Evolutionary conservation across 2,329 filamentous ascomycete species (phyloP).

Genomic region (Monosporascus cannonballus): DNA sequence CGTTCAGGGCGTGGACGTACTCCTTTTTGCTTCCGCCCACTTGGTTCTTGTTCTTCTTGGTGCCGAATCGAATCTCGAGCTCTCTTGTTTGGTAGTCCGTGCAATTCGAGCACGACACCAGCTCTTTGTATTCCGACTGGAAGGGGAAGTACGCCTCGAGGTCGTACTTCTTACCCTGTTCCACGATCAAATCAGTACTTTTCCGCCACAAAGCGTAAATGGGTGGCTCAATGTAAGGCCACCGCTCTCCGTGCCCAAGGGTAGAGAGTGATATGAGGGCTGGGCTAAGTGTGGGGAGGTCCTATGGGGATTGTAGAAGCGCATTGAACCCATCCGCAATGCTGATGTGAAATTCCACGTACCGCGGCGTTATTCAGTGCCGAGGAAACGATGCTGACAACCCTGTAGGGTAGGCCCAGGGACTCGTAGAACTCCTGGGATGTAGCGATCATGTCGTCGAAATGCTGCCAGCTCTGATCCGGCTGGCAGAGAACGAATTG

Average conservation of each 20-base stretch:
- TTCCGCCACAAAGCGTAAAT: too few species aligned
- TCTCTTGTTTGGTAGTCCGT: slow-evolving; percentile 95
- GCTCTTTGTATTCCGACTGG: slow-evolving; percentile 96
- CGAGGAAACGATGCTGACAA: slow-evolving; percentile 93
- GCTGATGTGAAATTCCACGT: too few species aligned
- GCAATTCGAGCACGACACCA: slow-evolving; percentile 97
- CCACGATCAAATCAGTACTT: too few species aligned
- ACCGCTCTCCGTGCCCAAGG: too few species aligned
- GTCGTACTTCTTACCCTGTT: slow-evolving; percentile 73
- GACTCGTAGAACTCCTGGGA: slow-evolving; percentile 96
- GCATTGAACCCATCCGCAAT: too few species aligned
- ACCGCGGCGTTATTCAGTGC: slow-evolving; percentile 83
- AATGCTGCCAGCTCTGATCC: slow-evolving; percentile 86
- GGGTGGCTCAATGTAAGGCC: too few species aligned
- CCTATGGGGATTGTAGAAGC: too few species aligned
- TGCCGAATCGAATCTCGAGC: slow-evolving; percentile 85
- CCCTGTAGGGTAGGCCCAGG: slow-evolving; percentile 80
- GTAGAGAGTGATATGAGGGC: too few species aligned
- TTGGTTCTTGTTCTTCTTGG: slow-evolving; percentile 67
- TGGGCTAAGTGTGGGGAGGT: too few species aligned
- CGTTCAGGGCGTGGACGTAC: slow-evolving; percentile 91
- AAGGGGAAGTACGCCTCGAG: slow-evolving; percentile 95
- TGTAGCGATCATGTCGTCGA: slow-evolving; percentile 84
- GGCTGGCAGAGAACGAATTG: slow-evolving; percentile 59
- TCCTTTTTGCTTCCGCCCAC: slow-evolving; percentile 61